phyloP scores from a whole-genome alignment of 345 rosid species.

The Citrus trifoliata region DNA sequence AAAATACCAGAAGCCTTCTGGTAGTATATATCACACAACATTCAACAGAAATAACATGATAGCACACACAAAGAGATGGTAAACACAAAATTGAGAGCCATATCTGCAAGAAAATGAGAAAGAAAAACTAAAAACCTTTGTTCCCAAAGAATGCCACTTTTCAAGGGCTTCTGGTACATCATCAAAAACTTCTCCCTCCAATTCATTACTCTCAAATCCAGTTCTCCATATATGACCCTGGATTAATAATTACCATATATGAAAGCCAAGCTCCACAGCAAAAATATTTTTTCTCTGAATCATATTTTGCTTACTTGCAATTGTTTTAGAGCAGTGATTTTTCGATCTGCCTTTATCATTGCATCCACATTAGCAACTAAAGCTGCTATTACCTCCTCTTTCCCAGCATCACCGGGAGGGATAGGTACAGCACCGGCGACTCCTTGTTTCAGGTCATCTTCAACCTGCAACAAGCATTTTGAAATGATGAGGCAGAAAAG shows the following conservation, averaged over 20 bases:
- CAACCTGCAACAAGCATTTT: conserved; percentile 42
- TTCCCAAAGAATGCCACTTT: conserved; percentile 83
- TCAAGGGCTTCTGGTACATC: conserved; percentile 82
- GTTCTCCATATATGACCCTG: conserved; percentile 99
- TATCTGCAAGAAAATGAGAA: neutral
- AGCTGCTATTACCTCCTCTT: conserved; percentile 79
- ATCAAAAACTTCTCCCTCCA: conserved; percentile 75
- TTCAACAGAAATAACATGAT: neutral
- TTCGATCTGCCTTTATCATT: conserved; percentile 94
- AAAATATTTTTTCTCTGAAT: neutral
- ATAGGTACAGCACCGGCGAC: conserved; percentile 64
- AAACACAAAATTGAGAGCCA: neutral
- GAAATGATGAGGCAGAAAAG: neutral
- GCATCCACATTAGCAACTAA: conserved; percentile 80
- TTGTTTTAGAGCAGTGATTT: conserved; percentile 92
- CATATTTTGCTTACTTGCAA: conserved; percentile 60
- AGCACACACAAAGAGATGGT: neutral
- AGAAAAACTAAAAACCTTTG: conserved; percentile 48
- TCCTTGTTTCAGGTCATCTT: conserved; percentile 74
- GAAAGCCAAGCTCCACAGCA: neutral
- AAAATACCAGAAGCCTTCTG: neutral
- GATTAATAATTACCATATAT: conserved; percentile 8
- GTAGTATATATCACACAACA: neutral
- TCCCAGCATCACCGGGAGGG: conserved; percentile 66
- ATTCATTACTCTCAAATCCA: conserved; percentile 69